Percentiles rank a stretch among this genome's conserved stretches.
phyloP scores from a whole-genome alignment of 1,284 basidiomycete genomes.

The Boletus sp. region DNA sequence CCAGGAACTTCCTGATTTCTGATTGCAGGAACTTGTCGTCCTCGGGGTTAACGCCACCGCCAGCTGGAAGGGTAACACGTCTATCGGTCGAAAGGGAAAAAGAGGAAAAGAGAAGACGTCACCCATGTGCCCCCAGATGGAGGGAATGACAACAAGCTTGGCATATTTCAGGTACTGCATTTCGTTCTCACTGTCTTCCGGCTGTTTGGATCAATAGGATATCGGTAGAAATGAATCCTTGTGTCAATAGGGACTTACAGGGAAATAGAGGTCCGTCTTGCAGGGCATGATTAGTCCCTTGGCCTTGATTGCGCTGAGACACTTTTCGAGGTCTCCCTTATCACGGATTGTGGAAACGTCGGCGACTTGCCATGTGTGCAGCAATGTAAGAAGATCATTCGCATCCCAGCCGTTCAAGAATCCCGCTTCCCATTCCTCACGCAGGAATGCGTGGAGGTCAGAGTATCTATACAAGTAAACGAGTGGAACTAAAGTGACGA shows the following conservation, averaged over 20 bases:
- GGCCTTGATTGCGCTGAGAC: constrained; percentile 23
- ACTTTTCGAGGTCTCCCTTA: constrained; percentile 15
- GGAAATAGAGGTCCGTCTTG: constrained; percentile 51
- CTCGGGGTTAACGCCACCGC: constrained; percentile 37
- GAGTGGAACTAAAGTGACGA: background rate
- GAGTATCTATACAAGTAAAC: constrained; percentile 35
- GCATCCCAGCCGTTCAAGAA: constrained; percentile 51
- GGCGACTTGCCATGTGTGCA: constrained; percentile 24
- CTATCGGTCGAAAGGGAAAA: background rate
- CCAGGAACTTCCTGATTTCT: constrained; percentile 39
- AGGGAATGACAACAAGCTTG: constrained; percentile 48
- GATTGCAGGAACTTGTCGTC: constrained; percentile 38
- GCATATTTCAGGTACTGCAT: constrained; percentile 41
- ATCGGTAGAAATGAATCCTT: background rate
- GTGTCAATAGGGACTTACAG: constrained; percentile 32
- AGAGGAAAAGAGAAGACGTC: background rate
- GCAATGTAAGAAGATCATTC: constrained; percentile 33
- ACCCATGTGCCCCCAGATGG: constrained; percentile 59
- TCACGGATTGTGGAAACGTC: constrained; percentile 24
- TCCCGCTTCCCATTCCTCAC: constrained; percentile 49
- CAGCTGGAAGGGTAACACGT: constrained; percentile 29
- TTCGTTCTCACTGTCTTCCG: constrained; percentile 54
- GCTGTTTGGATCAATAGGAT: constrained; percentile 32
- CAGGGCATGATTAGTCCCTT: constrained; percentile 28
- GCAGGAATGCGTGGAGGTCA: constrained; percentile 48